Conservation (phyloP, 2,329 filamentous ascomycete species). For the Botryotinia convoluta region DNA sequence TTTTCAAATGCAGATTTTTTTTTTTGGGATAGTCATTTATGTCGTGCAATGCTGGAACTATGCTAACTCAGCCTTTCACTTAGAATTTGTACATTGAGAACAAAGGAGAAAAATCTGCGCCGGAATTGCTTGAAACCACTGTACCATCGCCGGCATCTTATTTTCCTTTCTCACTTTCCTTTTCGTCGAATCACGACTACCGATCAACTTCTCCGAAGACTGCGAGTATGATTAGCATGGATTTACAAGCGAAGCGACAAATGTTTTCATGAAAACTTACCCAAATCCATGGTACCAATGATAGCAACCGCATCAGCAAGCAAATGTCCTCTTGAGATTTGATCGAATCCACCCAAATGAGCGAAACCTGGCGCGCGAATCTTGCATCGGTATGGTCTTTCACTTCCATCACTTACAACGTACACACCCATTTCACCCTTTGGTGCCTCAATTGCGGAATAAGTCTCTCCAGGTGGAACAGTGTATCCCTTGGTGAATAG, state of each 20-base stretch:
- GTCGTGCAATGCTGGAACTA: slow-evolving; percentile 10
- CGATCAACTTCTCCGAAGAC: slow-evolving; percentile 50
- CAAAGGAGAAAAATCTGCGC: slow-evolving; percentile 24
- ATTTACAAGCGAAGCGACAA: slow-evolving; percentile 20
- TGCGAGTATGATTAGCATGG: slow-evolving; percentile 28
- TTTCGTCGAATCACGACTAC: slow-evolving; percentile 37
- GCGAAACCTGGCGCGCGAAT: slow-evolving; percentile 96
- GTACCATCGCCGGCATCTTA: slow-evolving; percentile 25
- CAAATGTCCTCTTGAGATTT: slow-evolving; percentile 86
- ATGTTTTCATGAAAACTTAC: slow-evolving; percentile 47
- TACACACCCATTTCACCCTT: slow-evolving; percentile 99
- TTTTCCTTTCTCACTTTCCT: slow-evolving; percentile 23
- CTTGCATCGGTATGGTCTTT: slow-evolving; percentile 96
- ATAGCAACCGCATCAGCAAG: slow-evolving; percentile 95
- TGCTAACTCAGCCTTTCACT: slow-evolving; percentile 16
- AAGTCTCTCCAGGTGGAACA: slow-evolving; percentile 95
- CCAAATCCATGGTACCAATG: slow-evolving; percentile 86
- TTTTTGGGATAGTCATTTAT: slow-evolving; percentile 1
- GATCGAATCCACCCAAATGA: slow-evolving; percentile 91
- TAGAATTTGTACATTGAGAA: slow-evolving; percentile 31
- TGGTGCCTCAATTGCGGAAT: slow-evolving; percentile 96
- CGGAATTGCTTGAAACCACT: slow-evolving; percentile 12
- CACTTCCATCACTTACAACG: slow-evolving; percentile 91
- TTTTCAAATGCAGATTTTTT: not conserved
- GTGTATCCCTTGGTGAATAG: slow-evolving; percentile 98